Evolutionary conservation across 1,284 basidiomycete species (phyloP).

Genomic region (Puccinia horiana): DNA sequence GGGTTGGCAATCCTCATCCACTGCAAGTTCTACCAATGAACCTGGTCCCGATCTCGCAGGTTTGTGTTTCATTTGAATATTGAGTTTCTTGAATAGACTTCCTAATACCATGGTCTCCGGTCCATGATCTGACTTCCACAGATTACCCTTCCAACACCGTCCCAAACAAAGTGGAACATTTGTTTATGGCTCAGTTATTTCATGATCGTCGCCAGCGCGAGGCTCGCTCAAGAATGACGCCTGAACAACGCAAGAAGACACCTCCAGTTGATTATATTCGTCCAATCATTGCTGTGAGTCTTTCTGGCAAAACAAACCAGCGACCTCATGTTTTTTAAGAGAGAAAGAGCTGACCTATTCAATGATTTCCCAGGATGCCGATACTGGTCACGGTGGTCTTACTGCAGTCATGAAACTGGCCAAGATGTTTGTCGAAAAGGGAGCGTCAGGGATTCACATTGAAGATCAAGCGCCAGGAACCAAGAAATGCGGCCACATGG

Average conservation of each 20-base stretch:
- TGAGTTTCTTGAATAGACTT: background rate
- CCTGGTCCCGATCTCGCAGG: constrained; percentile 95
- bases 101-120: constrained; percentile 54
- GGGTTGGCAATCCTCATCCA: constrained; percentile 88
- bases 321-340: constrained; percentile 49
- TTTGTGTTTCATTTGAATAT: constrained; percentile 57
- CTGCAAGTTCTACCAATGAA: constrained; percentile 88
- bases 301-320: constrained; percentile 70
- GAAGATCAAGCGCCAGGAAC: constrained; percentile 91
- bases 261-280: constrained; percentile 77
- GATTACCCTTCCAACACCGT: constrained; percentile 94
- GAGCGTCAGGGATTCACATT: constrained; percentile 81
- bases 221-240: constrained; percentile 71
- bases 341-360: background rate
- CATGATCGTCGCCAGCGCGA: constrained; percentile 85
- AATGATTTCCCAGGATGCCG: constrained; percentile 56
- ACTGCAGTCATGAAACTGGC: constrained; percentile 96
- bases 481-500: constrained; percentile 90
- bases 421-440: constrained; percentile 87
- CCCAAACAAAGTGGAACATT: constrained; percentile 82
- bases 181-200: constrained; percentile 80
- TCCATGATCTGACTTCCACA: background rate
- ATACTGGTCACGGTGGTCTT: constrained; percentile 77
- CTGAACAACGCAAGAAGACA: constrained; percentile 69
- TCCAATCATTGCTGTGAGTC: constrained; percentile 90